Conservation (phyloP, 768 basidiomycete genomes). For the Phallus indusiatus region DNA sequence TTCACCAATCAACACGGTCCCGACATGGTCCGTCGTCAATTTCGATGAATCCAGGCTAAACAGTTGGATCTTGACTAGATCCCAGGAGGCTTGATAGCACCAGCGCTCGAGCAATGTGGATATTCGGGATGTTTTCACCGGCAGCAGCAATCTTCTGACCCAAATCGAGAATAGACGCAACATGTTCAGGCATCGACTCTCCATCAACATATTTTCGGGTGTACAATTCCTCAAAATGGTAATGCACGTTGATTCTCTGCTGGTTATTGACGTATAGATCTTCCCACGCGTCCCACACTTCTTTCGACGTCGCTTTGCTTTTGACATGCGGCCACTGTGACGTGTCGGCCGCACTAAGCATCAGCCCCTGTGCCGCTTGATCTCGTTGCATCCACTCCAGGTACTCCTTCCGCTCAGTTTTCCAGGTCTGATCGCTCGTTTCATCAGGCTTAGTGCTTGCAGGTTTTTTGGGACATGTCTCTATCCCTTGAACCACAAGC, state of each 20-base stretch:
- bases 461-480: slow-evolving; percentile 1
- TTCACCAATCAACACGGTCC: slow-evolving; percentile 6
- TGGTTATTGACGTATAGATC: slow-evolving; percentile 8
- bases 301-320: background rate
- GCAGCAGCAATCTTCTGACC: slow-evolving; percentile 8
- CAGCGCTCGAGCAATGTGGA: slow-evolving; percentile 1
- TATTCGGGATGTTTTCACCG: background rate
- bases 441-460: background rate
- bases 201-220: slow-evolving; percentile 10
- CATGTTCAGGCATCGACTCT: background rate
- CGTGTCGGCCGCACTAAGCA: slow-evolving; percentile 7
- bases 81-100: slow-evolving; percentile 6
- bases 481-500: slow-evolving; percentile 1
- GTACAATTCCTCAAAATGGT: slow-evolving; percentile 12
- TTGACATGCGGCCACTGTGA: slow-evolving; percentile 9
- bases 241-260: slow-evolving; percentile 12
- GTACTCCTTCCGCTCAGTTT: slow-evolving; percentile 6
- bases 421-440: background rate
- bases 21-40: slow-evolving; percentile 5
- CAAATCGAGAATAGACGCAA: slow-evolving; percentile 13
- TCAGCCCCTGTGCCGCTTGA: slow-evolving; percentile 9
- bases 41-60: background rate
- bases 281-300: slow-evolving; percentile 3
- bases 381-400: slow-evolving; percentile 5
- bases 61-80: background rate